Percentiles rank a stretch among this genome's conserved stretches.
Conservation (phyloP, 768 basidiomycete species). For the Mycena belliarum region DNA sequence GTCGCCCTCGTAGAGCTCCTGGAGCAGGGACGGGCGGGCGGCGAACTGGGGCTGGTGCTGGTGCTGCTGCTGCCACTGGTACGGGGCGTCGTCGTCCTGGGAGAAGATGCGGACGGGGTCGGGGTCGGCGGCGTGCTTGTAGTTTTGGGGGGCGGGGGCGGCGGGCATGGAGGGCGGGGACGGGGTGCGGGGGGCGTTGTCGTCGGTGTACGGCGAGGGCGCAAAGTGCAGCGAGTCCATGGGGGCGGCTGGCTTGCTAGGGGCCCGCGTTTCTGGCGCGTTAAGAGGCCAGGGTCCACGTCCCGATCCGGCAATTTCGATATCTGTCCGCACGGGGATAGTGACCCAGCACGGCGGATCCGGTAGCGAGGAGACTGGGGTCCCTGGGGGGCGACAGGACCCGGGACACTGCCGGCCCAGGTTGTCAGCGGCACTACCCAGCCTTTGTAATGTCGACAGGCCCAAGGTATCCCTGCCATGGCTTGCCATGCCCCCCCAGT, state of each 20-base stretch:
- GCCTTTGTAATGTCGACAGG: no score
- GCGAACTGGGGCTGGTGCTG: conserved; percentile 21
- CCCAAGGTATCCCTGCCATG: no score
- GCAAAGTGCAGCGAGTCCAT: conserved; percentile 59
- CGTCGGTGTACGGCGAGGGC: conserved; percentile 22
- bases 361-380: conserved; percentile 8
- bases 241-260: background rate
- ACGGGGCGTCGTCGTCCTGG: conserved; percentile 33
- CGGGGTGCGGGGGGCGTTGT: conserved; percentile 72
- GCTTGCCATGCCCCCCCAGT: no score
- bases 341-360: background rate
- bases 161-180: conserved; percentile 52
- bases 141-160: conserved; percentile 29
- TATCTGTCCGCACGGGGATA: background rate
- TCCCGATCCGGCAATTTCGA: conserved; percentile 2
- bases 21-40: conserved; percentile 55
- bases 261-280: background rate
- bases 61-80: conserved; percentile 21
- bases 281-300: background rate
- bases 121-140: conserved; percentile 29
- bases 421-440: no score
- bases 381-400: background rate
- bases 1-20: conserved; percentile 72
- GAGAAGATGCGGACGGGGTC: conserved; percentile 54
- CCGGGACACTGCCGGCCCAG: background rate